Evolutionary conservation across 2,329 filamentous ascomycete genomes (phyloP).

Genomic region (Paraconiothyrium brasiliense): DNA sequence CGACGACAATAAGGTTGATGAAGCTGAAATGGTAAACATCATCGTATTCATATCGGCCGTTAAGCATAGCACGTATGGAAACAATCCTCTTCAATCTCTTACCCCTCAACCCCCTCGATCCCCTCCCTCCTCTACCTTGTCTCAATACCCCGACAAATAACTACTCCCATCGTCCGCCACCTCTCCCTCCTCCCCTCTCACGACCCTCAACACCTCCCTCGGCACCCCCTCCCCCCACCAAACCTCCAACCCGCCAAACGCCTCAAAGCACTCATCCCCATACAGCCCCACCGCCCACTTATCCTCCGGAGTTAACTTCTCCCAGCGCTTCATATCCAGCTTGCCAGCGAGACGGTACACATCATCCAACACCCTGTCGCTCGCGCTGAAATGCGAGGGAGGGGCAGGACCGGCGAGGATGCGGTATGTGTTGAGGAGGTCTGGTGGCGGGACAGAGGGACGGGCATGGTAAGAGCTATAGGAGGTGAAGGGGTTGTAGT

Average conservation of each 20-base stretch:
- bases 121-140: too few relatives aligned
- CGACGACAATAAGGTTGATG: too few relatives aligned
- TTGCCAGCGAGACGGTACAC: conserved; percentile 17
- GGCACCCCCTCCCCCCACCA: conserved; percentile 37
- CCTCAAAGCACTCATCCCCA: conserved; percentile 39
- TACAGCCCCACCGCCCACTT: conserved; percentile 42
- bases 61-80: too few relatives aligned
- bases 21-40: too few relatives aligned
- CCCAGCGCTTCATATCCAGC: conserved; percentile 25
- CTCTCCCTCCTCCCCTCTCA: conserved; percentile 20
- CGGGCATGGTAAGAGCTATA: too few relatives aligned
- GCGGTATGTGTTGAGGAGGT: conserved; percentile 21
- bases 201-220: conserved; percentile 37
- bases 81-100: too few relatives aligned
- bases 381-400: conserved; percentile 11
- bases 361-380: conserved; percentile 20
- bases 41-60: too few relatives aligned
- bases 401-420: conserved; percentile 23
- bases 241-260: conserved; percentile 37
- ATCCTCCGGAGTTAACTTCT: conserved; percentile 26
- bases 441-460: too few relatives aligned
- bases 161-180: background rate
- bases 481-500: too few relatives aligned
- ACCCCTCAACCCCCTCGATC: too few relatives aligned
- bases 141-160: too few relatives aligned